Evolutionary conservation across 2,329 filamentous ascomycete species (phyloP).

Genomic region (Fusarium temperatum): DNA sequence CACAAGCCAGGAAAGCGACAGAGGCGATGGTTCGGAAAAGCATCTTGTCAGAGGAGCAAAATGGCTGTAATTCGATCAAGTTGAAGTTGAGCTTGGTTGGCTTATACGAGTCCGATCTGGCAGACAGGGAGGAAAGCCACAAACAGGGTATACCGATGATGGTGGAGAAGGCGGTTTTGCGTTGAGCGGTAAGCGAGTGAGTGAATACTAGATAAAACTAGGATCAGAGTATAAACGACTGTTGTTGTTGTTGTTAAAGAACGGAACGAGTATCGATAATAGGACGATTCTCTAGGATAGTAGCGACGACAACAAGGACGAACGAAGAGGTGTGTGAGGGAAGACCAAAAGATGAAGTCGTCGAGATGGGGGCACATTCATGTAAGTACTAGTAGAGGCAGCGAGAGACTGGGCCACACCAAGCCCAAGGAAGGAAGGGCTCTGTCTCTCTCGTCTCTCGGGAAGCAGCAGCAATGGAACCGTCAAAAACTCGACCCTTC

Average conservation of each 20-base stretch:
- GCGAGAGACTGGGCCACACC: slow-evolving; percentile 2
- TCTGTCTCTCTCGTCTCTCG: slow-evolving; percentile 2
- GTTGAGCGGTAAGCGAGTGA: slow-evolving; percentile 16
- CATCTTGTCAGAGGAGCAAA: slow-evolving; percentile 43
- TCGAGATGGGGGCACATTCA: slow-evolving; percentile 14
- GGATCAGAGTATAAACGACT: slow-evolving; percentile 14
- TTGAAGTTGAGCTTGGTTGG: slow-evolving; percentile 1
- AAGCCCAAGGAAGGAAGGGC: slow-evolving; percentile 28
- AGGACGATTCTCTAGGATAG: slow-evolving; percentile 35
- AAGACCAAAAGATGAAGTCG: slow-evolving; percentile 18
- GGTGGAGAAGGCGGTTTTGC: slow-evolving; percentile 29
- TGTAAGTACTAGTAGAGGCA: slow-evolving; percentile 25
- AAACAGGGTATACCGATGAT: slow-evolving; percentile 29
- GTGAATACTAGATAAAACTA: slow-evolving; percentile 23
- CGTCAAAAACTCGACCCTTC: slow-evolving; percentile 6
- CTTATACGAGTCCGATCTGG: slow-evolving; percentile 24
- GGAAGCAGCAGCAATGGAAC: slow-evolving; percentile 21
- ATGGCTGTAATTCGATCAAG: slow-evolving; percentile 7
- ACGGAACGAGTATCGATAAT: slow-evolving; percentile 40
- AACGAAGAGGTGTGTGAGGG: slow-evolving; percentile 13
- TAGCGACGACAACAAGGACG: slow-evolving; percentile 20
- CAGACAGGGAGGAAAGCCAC: slow-evolving; percentile 37
- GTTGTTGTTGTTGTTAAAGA: slow-evolving; percentile 33
- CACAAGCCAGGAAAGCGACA: slow-evolving; percentile 49
- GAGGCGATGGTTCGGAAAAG: slow-evolving; percentile 47